These are phyloP conservation scores for Salvia miltiorrhiza DNA, from an alignment of 257 asterid genomes.

Conservation along the genomic window DNA sequence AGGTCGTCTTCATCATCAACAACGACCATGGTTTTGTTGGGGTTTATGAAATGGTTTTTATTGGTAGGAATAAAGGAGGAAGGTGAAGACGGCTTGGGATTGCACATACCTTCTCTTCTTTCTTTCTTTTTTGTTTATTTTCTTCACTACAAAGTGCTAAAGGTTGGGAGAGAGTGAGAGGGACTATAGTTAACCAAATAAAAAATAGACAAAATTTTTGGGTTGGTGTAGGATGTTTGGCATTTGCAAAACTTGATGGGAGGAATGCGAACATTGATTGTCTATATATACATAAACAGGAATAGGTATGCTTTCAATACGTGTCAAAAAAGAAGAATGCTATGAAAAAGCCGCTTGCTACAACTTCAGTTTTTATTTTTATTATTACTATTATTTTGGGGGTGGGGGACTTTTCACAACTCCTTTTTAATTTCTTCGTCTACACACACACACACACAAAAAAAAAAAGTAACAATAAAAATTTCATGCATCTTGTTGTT, in stretches of 20 bases:
- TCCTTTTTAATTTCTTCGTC: neutral
- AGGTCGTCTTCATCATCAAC: conserved; percentile 41
- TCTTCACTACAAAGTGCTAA: conserved; percentile 8
- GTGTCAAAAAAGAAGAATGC: conserved; percentile 35
- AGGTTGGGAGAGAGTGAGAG: conserved; percentile 17
- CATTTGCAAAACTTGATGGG: conserved; percentile 48
- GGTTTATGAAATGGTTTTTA: conserved; percentile 46
- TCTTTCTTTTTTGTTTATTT: neutral
- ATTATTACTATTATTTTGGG: too few species aligned
- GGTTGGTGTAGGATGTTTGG: conserved; percentile 28
- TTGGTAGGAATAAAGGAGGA: conserved; percentile 46
- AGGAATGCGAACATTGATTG: conserved; percentile 33
- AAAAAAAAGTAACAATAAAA: neutral
- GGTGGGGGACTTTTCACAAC: neutral
- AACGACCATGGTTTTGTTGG: conserved; percentile 42
- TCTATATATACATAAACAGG: conserved; percentile 44
- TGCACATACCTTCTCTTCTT: conserved; percentile 47
- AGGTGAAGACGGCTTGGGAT: conserved; percentile 70
- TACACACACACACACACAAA: neutral
- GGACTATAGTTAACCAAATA: neutral
- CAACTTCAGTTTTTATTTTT: too few species aligned
- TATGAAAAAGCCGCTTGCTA: too few species aligned
- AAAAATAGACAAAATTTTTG: conserved; percentile 12
- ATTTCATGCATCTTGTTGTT: neutral
- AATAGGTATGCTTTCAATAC: conserved; percentile 23